Conservation (phyloP, 805 yeast genomes). For the Suhomyces kilbournensis region DNA sequence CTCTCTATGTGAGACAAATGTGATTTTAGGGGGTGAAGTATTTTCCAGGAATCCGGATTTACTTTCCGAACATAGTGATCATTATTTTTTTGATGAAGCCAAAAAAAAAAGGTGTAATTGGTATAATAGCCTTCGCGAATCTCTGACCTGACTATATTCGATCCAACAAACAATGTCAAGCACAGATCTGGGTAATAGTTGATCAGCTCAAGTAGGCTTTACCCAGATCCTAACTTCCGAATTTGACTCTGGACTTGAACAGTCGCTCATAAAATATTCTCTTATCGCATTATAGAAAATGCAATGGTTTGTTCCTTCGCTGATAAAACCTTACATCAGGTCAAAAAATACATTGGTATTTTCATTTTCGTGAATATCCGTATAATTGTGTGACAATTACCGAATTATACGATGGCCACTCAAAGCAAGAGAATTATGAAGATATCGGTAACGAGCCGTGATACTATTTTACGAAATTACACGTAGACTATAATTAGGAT, state of each 20-base stretch:
- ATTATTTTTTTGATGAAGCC: neutral
- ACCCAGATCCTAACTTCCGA: neutral
- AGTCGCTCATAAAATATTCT: no score
- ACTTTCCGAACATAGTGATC: neutral
- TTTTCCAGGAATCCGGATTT: neutral
- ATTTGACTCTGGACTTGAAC: no score
- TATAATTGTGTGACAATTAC: neutral
- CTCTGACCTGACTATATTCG: neutral
- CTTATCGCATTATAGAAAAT: neutral
- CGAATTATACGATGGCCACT: no score
- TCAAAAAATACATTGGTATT: no score
- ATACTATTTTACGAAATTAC: no score
- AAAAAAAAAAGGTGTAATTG: no score
- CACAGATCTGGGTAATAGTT: neutral
- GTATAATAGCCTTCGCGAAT: neutral
- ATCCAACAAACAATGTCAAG: neutral
- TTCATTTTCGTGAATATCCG: neutral
- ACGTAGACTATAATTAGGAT: neutral
- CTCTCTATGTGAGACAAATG: no score
- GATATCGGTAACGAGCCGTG: neutral
- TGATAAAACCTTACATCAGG: neutral
- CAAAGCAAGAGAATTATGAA: no score
- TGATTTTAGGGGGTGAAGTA: neutral
- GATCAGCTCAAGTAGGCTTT: neutral
- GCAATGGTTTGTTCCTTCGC: neutral